A percentile compares a stretch with the other conserved stretches of the same genome.
These are phyloP conservation scores for Stentor roeselii DNA, from an alignment of 73 alveolate genomes.

Conservation along the genomic window DNA sequence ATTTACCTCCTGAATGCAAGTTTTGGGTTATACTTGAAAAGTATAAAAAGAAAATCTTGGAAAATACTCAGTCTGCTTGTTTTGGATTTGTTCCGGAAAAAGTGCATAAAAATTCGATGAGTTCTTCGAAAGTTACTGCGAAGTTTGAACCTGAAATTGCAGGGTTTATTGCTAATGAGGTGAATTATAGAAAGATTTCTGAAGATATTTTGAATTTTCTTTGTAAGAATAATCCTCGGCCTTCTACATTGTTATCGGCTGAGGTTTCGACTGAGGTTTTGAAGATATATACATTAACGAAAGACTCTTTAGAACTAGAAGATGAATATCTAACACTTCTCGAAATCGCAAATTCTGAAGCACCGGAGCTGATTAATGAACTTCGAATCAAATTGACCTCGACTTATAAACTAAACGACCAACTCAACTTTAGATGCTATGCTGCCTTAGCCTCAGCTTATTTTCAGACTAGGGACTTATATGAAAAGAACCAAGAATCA, in stretches of 20 bases:
- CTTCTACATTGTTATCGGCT: neutral
- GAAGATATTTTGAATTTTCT: neutral
- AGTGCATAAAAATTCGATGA: neutral
- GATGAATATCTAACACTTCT: constrained; percentile 4
- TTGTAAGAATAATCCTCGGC: constrained; percentile 3
- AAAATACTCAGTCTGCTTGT: neutral
- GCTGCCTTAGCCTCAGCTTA: neutral
- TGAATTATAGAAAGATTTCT: neutral
- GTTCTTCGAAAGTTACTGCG: neutral
- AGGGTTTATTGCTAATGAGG: neutral
- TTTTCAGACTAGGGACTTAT: neutral
- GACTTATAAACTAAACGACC: neutral
- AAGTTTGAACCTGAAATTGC: neutral
- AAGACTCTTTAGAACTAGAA: neutral
- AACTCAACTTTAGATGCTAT: neutral
- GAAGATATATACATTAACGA: neutral
- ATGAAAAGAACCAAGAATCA: constrained; percentile 8
- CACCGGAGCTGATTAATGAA: neutral
- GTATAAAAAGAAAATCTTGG: neutral
- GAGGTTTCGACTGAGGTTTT: constrained; percentile 3
- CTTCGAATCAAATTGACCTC: neutral
- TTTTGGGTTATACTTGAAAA: neutral
- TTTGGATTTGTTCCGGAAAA: neutral
- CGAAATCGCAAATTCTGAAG: neutral
- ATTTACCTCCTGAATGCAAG: neutral